Base-by-base conservation (phyloP, 2,329 filamentous ascomycete species). In the Passalora sequoiae region DNA sequence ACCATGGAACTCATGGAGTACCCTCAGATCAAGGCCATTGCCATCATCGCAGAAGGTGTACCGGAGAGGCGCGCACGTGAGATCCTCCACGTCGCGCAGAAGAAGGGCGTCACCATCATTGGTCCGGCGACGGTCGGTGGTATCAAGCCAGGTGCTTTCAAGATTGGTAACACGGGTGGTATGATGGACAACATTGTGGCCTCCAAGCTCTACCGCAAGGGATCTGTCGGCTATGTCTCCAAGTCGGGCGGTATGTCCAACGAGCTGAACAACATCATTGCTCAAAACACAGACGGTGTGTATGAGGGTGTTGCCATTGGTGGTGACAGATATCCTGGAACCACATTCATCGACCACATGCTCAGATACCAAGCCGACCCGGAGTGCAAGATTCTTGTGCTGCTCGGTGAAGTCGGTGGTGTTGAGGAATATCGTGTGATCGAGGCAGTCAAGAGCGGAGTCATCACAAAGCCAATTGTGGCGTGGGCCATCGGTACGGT, bases 161-260 rank as follows among this genome's bases (percentile, higher is more conserved):
- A 97, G 82, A 98, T 98, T 57, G 92, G 92, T 69, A 98, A 98
- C 81, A 98, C 92, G 63, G 92, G 92, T 80, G 92, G 92, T 72
- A 98, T 98, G 92, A 98, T 98, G 92, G 92, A 98, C 81, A 98
- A 98, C 81, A 98, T 98, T 64, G 92, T 98, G 55, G 89, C 92
- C 60, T 97, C 92, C 69, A 98, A 98, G 83, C 87, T 98, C 50
- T 98, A 98, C 83, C 91, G 92, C 73, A 92, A 92, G 75, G 92
- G 92, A 62, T 97, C 92, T 60, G 89, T 98, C 58, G 92, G 88
- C 62, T 98, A 98, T 72, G 92, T 98, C 71, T 97, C 91, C 79
- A 98, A 98, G 80, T 98, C 92, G 47, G 92, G 92, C 67, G 92
- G 92, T 75, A 98, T 98, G 92, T 97, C 92, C 72, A 98, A 98